A percentile compares a stretch with the other conserved stretches of the same genome.
Conservation (phyloP, 768 basidiomycete species). For the Russula olivacea region DNA sequence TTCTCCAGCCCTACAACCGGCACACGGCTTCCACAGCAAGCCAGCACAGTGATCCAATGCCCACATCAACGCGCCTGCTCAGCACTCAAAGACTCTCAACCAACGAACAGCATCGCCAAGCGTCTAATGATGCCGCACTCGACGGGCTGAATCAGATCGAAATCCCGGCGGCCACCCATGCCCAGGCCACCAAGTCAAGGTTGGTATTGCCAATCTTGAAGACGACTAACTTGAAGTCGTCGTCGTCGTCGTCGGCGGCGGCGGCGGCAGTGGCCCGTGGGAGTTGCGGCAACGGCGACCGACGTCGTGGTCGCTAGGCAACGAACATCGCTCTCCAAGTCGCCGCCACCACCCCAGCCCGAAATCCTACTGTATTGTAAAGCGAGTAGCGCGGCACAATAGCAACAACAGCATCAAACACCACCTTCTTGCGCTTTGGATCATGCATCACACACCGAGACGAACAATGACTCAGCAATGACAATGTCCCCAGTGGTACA, state of each 20-base stretch:
- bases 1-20: constrained; percentile 17
- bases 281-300: background rate
- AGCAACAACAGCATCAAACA: background rate
- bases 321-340: background rate
- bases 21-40: constrained; percentile 22
- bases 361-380: background rate
- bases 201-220: constrained; percentile 12
- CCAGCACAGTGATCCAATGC: constrained; percentile 1
- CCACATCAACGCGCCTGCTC: constrained; percentile 16
- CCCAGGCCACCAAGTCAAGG: background rate
- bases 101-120: constrained; percentile 3
- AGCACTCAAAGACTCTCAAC: constrained; percentile 9
- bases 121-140: background rate
- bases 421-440: background rate
- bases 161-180: background rate
- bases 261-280: too few species aligned
- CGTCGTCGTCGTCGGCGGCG: background rate
- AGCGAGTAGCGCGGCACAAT: background rate
- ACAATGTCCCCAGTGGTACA: background rate
- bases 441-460: background rate
- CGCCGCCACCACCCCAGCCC: background rate
- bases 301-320: background rate
- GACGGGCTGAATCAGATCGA: background rate
- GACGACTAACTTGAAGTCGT: background rate
- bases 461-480: background rate